Base-by-base conservation (phyloP, 2,329 filamentous ascomycete species). In the Diaporthe capsici region DNA sequence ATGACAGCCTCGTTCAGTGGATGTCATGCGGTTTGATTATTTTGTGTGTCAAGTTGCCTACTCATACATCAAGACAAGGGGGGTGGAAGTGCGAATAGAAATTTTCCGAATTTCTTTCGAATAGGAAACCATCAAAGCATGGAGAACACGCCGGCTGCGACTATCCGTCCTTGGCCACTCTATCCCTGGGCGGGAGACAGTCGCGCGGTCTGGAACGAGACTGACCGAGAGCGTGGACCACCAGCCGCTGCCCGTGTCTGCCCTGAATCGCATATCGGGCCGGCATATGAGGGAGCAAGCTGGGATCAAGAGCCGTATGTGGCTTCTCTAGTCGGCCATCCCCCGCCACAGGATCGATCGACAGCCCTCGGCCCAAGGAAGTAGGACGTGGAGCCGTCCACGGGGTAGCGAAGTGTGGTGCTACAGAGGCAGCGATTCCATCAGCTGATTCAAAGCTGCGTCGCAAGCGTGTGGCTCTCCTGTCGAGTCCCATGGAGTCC, bases 221-320 rank as follows among this genome's bases (percentile, higher is more conserved):
- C 49, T 55, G 49, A 55, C 65, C 65, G 65, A 55, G 47, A 55
- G 65, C n/a, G 47, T 70, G 25, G 65, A 55, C 65, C 65, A 55
- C 34, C 47, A 70, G 65, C 65, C 65, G 65, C 47, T 31, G 65
- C 65, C 65, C 65, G 65, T 70, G 34, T 55, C 25, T 13, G 34
- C 20, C 47, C 47, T 55, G 49, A n/a, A 55, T 28, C n/a, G 49
- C 65, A n/a, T 28, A 15, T 70, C 65, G 34, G 65, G 13, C 65
- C 65, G 65, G 65, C 65, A 70, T 70, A 55, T 70, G 65, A 42
- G 63, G 65, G 49, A 55, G 65, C 8, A 22, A 70, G 47, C 65
- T 53, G 65, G 49, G 49, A 9, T 5, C 65, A 70, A 70, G 34
- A 55, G 65, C 47, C 71, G 71, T 65, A 1, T 53, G 47, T 55